phyloP scores from a whole-genome alignment of 1,284 basidiomycete species.

The Neonothopanus nambi region DNA sequence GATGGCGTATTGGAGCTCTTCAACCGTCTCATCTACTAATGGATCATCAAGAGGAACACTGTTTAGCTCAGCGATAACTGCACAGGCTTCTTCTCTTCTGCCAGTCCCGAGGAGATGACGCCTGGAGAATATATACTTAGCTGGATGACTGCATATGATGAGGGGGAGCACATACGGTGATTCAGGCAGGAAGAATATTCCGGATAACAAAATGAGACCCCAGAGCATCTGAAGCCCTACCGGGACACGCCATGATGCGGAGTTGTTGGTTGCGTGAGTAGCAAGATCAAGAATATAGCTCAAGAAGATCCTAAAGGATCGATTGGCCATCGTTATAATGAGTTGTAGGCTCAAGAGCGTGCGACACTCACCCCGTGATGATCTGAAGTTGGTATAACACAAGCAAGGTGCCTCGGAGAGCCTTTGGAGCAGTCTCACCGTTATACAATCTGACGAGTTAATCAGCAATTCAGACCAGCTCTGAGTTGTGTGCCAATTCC shows the following conservation, averaged over 20 bases:
- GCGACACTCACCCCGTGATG: constrained; percentile 55
- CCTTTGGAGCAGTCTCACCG: constrained; percentile 78
- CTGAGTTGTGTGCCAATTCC: neutral
- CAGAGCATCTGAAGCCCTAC: constrained; percentile 69
- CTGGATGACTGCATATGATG: neutral
- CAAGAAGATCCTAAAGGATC: constrained; percentile 62
- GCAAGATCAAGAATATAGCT: constrained; percentile 75
- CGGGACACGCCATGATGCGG: constrained; percentile 73
- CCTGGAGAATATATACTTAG: constrained; percentile 30
- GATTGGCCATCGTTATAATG: constrained; percentile 3
- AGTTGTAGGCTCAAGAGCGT: neutral
- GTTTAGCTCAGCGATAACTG: constrained; percentile 68
- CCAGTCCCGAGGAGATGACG: constrained; percentile 63
- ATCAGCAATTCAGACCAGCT: neutral
- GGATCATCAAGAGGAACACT: constrained; percentile 60
- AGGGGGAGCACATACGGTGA: constrained; percentile 57
- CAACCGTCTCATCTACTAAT: constrained; percentile 63
- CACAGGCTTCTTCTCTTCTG: constrained; percentile 52
- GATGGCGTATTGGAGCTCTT: constrained; percentile 72
- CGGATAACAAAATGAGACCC: constrained; percentile 67
- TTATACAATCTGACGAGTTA: constrained; percentile 62
- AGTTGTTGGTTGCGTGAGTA: constrained; percentile 57
- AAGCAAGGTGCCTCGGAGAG: constrained; percentile 70
- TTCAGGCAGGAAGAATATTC: constrained; percentile 77
- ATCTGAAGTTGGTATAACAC: constrained; percentile 80